Evolutionary conservation across 495 filamentous ascomycete genomes (phyloP).

Genomic region (Penicilliopsis zonata): DNA sequence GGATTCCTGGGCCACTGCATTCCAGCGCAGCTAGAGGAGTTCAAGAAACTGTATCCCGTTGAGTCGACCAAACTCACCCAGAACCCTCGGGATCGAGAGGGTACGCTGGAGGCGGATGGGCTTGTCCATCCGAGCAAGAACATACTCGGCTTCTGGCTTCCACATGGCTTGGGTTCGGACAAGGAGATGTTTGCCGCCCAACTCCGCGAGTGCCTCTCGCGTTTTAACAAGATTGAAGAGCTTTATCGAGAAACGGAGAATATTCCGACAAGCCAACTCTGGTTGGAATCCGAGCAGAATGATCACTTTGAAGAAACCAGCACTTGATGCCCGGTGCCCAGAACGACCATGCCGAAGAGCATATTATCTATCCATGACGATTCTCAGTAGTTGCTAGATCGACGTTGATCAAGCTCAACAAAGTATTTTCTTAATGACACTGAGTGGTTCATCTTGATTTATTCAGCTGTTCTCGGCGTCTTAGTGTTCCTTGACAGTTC

Average conservation of each 20-base stretch:
- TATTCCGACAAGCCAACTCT: conserved; percentile 1
- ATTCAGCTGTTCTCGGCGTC: too few relatives aligned
- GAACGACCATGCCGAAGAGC: not conserved
- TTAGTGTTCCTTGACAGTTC: too few relatives aligned
- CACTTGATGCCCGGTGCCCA: conserved; percentile 1
- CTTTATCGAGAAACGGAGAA: conserved; percentile 1
- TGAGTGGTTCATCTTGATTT: too few relatives aligned
- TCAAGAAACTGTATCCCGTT: not conserved
- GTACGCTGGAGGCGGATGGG: not conserved
- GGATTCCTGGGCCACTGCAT: not conserved
- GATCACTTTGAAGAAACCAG: not conserved
- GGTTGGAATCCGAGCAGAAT: conserved; percentile 1
- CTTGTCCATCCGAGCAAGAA: not conserved
- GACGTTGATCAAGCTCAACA: too few relatives aligned
- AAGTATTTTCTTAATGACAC: too few relatives aligned
- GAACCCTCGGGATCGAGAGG: not conserved
- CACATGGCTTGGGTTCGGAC: conserved; percentile 1
- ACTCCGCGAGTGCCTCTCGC: not conserved
- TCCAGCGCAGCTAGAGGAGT: not conserved
- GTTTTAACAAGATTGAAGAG: conserved; percentile 2
- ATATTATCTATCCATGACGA: too few relatives aligned
- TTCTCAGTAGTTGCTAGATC: too few relatives aligned
- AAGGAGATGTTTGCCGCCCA: not conserved
- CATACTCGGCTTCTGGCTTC: conserved; percentile 4
- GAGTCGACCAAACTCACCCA: not conserved